phyloP scores from a whole-genome alignment of 371 early-diverging fungal genomes.

The Mucor piriformis region DNA sequence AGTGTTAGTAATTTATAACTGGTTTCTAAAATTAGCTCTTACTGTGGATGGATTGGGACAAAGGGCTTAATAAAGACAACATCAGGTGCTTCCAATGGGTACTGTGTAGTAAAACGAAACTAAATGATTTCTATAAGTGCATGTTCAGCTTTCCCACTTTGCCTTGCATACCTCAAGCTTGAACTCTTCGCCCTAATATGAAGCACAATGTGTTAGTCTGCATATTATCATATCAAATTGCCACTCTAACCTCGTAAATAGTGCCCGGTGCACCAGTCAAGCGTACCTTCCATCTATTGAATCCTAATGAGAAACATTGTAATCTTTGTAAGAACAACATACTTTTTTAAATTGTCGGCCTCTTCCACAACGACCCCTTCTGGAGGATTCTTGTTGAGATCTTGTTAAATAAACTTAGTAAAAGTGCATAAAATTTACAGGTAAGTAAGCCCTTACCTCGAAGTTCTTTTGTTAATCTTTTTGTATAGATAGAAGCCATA shows the following conservation, averaged over 20 bases:
- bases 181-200: slow-evolving; percentile 60
- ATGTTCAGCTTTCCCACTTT: background rate
- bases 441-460: slow-evolving; percentile 42
- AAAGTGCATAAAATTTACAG: background rate
- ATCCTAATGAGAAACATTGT: background rate
- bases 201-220: slow-evolving; percentile 12
- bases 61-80: slow-evolving; percentile 73
- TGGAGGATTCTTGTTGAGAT: slow-evolving; percentile 60
- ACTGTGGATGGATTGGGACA: slow-evolving; percentile 87
- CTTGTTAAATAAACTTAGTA: slow-evolving; percentile 26
- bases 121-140: slow-evolving; percentile 15
- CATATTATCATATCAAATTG: slow-evolving; percentile 4
- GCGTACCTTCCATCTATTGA: slow-evolving; percentile 60
- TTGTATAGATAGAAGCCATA: slow-evolving; percentile 32
- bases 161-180: slow-evolving; percentile 57
- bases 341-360: slow-evolving; percentile 64
- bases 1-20: background rate
- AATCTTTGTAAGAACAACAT: background rate
- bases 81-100: slow-evolving; percentile 89
- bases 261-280: slow-evolving; percentile 71
- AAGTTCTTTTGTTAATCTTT: slow-evolving; percentile 58
- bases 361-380: slow-evolving; percentile 62
- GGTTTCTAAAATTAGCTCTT: slow-evolving; percentile 24
- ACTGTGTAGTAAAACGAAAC: slow-evolving; percentile 82
- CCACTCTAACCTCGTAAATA: slow-evolving; percentile 58